A percentile compares a stretch with the other conserved stretches of the same genome.
Conservation (phyloP, 257 asterid species). For the Haberlea rhodopensis region DNA sequence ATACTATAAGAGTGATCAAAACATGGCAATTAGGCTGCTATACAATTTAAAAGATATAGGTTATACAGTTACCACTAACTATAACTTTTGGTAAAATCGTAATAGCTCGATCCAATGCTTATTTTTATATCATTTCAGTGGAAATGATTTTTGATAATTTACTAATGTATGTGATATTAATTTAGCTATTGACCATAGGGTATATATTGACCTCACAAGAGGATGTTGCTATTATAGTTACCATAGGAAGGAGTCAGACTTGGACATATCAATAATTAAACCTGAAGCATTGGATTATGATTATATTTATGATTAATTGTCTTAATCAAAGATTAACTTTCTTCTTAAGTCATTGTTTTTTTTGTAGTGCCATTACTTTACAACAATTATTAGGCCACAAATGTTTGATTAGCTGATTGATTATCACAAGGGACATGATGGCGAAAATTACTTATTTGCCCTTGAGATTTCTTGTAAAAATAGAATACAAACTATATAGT, state of each 20-base stretch:
- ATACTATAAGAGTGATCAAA: too few species aligned
- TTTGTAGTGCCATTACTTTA: conserved; percentile 19
- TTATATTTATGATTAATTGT: conserved; percentile 13
- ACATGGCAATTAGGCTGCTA: too few species aligned
- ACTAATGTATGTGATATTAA: too few species aligned
- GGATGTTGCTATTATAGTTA: conserved; percentile 29
- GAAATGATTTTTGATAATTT: too few species aligned
- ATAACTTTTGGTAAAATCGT: too few species aligned
- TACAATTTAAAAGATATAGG: too few species aligned
- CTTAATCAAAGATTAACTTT: conserved; percentile 40
- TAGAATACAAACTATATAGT: too few species aligned
- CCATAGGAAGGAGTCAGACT: conserved; percentile 25
- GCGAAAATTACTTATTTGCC: conserved; percentile 26
- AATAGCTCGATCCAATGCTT: too few species aligned
- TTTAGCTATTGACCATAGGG: too few species aligned
- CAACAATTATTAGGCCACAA: conserved; percentile 28
- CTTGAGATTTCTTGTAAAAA: too few species aligned
- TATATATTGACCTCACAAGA: conserved; percentile 23
- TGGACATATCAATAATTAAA: conserved; percentile 11
- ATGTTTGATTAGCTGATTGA: conserved; percentile 25
- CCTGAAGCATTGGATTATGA: conserved; percentile 10
- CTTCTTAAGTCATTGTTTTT: conserved; percentile 33
- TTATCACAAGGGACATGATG: conserved; percentile 12
- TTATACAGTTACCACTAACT: too few species aligned
- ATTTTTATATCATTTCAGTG: too few species aligned